Base-by-base conservation (phyloP, 139 green algal species). In the Tetratostichococcus sp. region DNA sequence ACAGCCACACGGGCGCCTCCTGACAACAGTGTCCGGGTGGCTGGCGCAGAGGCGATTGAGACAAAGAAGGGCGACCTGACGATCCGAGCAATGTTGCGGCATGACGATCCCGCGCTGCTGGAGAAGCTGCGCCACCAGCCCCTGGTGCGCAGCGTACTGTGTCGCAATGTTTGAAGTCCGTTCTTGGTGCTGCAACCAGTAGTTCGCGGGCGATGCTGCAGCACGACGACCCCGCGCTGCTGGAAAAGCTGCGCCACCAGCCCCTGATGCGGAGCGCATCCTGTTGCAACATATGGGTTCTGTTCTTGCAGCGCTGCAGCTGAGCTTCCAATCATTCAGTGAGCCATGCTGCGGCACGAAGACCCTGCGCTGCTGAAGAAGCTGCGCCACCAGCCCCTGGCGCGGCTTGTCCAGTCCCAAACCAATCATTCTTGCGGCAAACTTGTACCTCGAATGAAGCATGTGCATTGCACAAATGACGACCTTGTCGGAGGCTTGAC, bases 91-190 rank as follows among this genome's bases (percentile, higher is more conserved):
- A 42, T 82, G 70, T 81, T 97, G 70, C 79, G 92, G 21, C 90
- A 96, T 72, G 89, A 96, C 35, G 82, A 84, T 34, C 43, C 78
- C 23, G 77, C 82, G n/a, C 69, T 97, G 74, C 91, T 97, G 70
- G 82, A 93, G 34, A 90, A 89, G 75, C 80, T 86, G 72, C 75
- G 75, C 42, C 50, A 31, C n/a, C 32, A 86, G 62, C 69, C 75
- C 8, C 31, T 86, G 25, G 35, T 85, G 11, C 14, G 50, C 8
- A 8, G 8, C 14, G 8, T 8, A 14, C 39, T 50, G n/a, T n/a
- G n/a, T n/a, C n/a, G n/a, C n/a, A n/a, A n/a, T n/a, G n/a, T n/a
- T n/a, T n/a, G n/a, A n/a, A n/a, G n/a, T n/a, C n/a, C n/a, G n/a
- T n/a, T n/a, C n/a, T n/a, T n/a, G n/a, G n/a, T n/a, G n/a, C n/a